These are phyloP conservation scores for Malassezia equina DNA, from an alignment of 1,284 basidiomycete genomes.

Conservation along the genomic window DNA sequence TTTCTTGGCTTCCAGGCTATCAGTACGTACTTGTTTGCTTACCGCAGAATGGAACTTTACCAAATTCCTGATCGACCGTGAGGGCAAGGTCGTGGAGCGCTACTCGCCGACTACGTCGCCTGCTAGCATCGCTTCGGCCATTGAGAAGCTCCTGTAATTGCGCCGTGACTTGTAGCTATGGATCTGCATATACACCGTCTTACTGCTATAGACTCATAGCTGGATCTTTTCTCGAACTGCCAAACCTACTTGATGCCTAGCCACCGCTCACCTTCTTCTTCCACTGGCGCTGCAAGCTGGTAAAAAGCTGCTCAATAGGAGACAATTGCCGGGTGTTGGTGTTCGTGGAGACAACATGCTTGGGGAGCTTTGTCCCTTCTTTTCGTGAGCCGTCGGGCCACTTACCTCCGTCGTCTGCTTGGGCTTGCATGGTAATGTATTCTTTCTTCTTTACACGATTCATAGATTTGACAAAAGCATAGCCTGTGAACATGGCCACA, in stretches of 20 bases:
- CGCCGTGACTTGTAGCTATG: background rate
- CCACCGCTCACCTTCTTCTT: constrained; percentile 3
- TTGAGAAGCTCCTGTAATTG: constrained; percentile 53
- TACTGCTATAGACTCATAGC: background rate
- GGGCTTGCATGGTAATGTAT: constrained; percentile 7
- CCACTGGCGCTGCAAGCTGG: constrained; percentile 8
- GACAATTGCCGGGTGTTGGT: background rate
- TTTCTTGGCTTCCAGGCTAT: constrained; percentile 64
- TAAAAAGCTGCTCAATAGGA: constrained; percentile 3
- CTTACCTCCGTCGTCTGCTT: constrained; percentile 5
- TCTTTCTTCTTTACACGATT: constrained; percentile 8
- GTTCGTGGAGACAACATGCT: background rate
- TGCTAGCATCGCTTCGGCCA: constrained; percentile 57
- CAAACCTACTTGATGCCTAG: too few species aligned
- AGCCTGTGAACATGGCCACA: constrained; percentile 2
- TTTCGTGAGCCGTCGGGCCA: background rate
- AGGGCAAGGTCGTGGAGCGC: constrained; percentile 63
- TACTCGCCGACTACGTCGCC: constrained; percentile 72
- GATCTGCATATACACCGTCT: background rate
- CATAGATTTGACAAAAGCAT: background rate
- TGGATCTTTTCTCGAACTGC: too few species aligned
- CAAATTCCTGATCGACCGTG: constrained; percentile 51
- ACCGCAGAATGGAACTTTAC: constrained; percentile 51
- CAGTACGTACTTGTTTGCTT: constrained; percentile 46
- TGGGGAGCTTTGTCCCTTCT: background rate